Conservation (phyloP, 2,329 filamentous ascomycete genomes). For the Aspergillus sp. region DNA sequence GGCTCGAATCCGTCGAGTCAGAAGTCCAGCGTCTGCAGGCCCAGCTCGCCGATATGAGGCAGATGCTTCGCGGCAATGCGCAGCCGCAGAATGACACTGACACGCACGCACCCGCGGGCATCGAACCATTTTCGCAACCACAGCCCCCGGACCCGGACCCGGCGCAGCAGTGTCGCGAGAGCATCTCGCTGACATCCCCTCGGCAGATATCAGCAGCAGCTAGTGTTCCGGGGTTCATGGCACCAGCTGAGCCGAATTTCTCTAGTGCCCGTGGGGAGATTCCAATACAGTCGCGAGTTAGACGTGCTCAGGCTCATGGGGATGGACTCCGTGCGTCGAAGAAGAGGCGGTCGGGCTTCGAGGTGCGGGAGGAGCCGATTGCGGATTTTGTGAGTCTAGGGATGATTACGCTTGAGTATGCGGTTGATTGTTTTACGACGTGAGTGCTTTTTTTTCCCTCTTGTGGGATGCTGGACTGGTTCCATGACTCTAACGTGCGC, state of each 20-base stretch:
- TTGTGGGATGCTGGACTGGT: not conserved
- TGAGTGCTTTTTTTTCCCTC: not conserved
- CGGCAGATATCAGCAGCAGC: not conserved
- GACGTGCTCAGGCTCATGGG: not conserved
- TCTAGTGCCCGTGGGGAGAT: not conserved
- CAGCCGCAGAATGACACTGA: not conserved
- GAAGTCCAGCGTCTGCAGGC: slow-evolving; percentile 35
- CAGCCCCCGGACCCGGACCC: not conserved
- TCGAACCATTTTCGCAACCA: not conserved
- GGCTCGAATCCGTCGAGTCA: slow-evolving; percentile 39
- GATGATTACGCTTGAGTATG: slow-evolving; percentile 38
- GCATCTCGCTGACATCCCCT: not conserved
- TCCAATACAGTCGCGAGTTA: not conserved
- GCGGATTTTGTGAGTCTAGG: slow-evolving; percentile 42
- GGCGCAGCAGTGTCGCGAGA: not conserved
- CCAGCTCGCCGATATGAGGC: slow-evolving; percentile 33
- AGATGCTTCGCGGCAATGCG: slow-evolving; percentile 22
- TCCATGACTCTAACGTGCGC: not conserved
- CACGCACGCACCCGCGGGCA: no score
- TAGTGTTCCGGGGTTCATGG: not conserved
- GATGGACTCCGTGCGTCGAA: slow-evolving; percentile 23
- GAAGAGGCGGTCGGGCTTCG: slow-evolving; percentile 38
- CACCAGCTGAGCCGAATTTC: not conserved
- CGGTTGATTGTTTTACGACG: slow-evolving; percentile 22
- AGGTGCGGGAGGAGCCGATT: slow-evolving; percentile 38